These are phyloP conservation scores for Astraeus odoratus DNA, from an alignment of 768 basidiomycete species.

Conservation along the genomic window DNA sequence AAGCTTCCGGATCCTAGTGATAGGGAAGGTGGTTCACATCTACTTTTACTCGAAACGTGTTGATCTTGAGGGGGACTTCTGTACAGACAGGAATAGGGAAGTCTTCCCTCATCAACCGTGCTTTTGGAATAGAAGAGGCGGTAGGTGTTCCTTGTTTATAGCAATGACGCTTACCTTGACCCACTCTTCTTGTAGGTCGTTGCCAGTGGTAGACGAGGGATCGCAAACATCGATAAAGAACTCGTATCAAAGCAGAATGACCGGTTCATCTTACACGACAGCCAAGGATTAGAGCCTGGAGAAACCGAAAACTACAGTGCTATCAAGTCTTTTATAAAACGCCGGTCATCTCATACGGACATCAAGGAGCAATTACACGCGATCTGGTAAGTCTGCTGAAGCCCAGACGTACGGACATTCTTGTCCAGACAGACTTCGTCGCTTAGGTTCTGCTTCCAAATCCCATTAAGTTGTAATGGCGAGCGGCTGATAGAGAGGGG, in stretches of 20 bases:
- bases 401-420: background rate
- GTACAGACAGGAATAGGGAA: too few relatives aligned
- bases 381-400: slow-evolving; percentile 6
- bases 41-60: too few relatives aligned
- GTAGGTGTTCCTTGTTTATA: too few relatives aligned
- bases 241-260: slow-evolving; percentile 5
- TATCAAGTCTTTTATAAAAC: slow-evolving; percentile 7
- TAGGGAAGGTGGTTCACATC: too few relatives aligned
- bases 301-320: background rate
- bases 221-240: slow-evolving; percentile 9
- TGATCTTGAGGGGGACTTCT: too few relatives aligned
- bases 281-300: slow-evolving; percentile 10
- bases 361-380: slow-evolving; percentile 9
- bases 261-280: slow-evolving; percentile 10
- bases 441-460: background rate
- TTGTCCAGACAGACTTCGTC: too few relatives aligned
- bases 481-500: background rate
- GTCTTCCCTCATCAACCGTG: too few relatives aligned
- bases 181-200: too few relatives aligned
- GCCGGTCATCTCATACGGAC: background rate
- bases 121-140: too few relatives aligned
- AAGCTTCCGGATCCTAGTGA: too few relatives aligned
- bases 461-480: background rate
- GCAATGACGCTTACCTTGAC: too few relatives aligned
- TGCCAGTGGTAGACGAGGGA: background rate